Conservation (phyloP, 257 asterid species). For the Nyctanthes arbortristis region DNA sequence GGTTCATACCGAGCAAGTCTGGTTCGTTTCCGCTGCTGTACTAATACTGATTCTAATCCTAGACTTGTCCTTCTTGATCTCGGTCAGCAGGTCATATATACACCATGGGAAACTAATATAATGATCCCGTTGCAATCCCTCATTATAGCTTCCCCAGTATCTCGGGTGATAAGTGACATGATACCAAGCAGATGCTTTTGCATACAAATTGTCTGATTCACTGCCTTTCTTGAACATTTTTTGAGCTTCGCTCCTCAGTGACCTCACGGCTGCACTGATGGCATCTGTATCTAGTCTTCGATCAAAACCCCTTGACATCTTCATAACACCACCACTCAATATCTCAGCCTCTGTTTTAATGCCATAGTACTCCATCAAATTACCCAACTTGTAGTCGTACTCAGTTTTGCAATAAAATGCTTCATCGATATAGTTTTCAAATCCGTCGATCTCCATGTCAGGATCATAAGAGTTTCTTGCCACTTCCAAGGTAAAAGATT, state of each 20-base stretch:
- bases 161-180: conserved; percentile 67
- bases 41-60: conserved; percentile 6
- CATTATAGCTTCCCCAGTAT: conserved; percentile 65
- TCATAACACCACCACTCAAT: conserved; percentile 73
- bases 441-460: conserved; percentile 71
- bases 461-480: conserved; percentile 58
- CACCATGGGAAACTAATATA: conserved; percentile 90
- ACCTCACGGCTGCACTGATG: conserved; percentile 60
- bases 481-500: conserved; percentile 53
- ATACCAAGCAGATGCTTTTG: conserved; percentile 93
- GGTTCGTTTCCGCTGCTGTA: not conserved
- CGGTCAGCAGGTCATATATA: conserved; percentile 61
- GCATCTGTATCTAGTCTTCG: conserved; percentile 76
- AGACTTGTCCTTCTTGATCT: conserved; percentile 52
- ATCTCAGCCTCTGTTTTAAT: conserved; percentile 85
- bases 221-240: conserved; percentile 61
- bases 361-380: conserved; percentile 83
- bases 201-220: conserved; percentile 44
- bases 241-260: conserved; percentile 75
- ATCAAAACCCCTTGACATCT: conserved; percentile 63
- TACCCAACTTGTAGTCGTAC: conserved; percentile 79
- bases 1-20: not conserved
- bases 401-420: conserved; percentile 61
- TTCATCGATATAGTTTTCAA: conserved; percentile 50
- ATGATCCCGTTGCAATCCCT: conserved; percentile 60